Conservation (phyloP, 495 filamentous ascomycete genomes). For the Aspergillus ostianus region DNA sequence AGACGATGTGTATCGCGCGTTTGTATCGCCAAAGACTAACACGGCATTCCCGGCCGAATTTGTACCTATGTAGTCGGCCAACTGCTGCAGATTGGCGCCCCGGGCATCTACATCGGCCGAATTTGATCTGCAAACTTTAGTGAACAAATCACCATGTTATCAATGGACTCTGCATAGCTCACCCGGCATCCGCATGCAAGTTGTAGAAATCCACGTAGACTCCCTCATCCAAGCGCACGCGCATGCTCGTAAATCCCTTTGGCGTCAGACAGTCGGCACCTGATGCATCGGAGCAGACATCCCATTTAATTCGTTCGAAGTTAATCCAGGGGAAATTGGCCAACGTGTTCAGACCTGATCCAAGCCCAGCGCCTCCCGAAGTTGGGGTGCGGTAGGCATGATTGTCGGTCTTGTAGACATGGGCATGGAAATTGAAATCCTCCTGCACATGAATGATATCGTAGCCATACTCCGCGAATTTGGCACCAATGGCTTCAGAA, state of each 20-base stretch:
- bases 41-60: slow-evolving; percentile 57
- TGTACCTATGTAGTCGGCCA: slow-evolving; percentile 50
- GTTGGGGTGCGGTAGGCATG: slow-evolving; percentile 60
- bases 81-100: slow-evolving; percentile 53
- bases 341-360: slow-evolving; percentile 60
- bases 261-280: slow-evolving; percentile 60
- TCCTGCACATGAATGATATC: slow-evolving; percentile 63
- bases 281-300: slow-evolving; percentile 51
- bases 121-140: slow-evolving; percentile 27
- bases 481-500: slow-evolving; percentile 44
- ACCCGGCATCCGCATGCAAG: slow-evolving; percentile 61
- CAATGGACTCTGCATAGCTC: neutral
- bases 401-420: slow-evolving; percentile 49
- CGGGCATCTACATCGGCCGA: slow-evolving; percentile 47
- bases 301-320: slow-evolving; percentile 58
- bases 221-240: slow-evolving; percentile 41
- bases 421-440: slow-evolving; percentile 65
- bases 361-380: slow-evolving; percentile 58
- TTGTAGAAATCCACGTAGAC: slow-evolving; percentile 61
- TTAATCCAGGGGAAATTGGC: slow-evolving; percentile 54
- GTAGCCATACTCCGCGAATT: slow-evolving; percentile 51
- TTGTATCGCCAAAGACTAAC: slow-evolving; percentile 58
- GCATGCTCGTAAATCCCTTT: slow-evolving; percentile 65
- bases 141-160: neutral
- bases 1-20: slow-evolving; percentile 54